Base-by-base conservation (phyloP, 176 grass and related monocot species). In the Ensete glaucum region DNA sequence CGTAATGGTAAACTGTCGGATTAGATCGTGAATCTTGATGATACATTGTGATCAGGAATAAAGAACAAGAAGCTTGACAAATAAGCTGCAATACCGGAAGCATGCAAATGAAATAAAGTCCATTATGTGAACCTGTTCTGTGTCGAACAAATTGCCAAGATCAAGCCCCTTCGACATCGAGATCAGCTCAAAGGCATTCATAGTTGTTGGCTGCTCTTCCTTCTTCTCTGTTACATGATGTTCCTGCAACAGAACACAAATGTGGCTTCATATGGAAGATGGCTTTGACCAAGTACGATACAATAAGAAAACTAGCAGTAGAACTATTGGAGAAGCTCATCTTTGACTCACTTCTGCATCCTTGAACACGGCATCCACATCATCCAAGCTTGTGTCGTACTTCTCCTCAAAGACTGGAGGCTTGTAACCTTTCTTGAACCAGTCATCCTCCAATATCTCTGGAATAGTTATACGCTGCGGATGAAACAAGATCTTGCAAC, bases 171-270 rank as follows among this genome's bases (percentile, higher is more conserved):
- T 88, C 19, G 89, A 91, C 58, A 99, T 85, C 68, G 95, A 90
- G 91, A 99, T 99, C 72, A 99, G 73, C 82, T 99, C 95, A 77
- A 99, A 99, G 77, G 95, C 95, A 79, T 99, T 99, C 88, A 99
- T 91, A 14, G 91, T 69, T 80, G 95, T 87, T 24, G 95, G 95
- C 54, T 94, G 88, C 75, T 89, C 84, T 78, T 99, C 91, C 74
- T 78, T 94, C 81, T 87, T 89, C 81, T 99, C 95, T 88, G 83
- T 87, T 34, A 94, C 95, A 82, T 91, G 82, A 21, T 72, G 83
- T 71, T 94, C 91, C 95, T 99, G 79, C 20, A 64, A 24, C 9
- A 21, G 2, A 64, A 52, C 24, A 9, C 19, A 23, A 21, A 52
- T 10, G 12, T 15, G 59, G 59, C 17, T 23, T 72, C 63, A 89